Evolutionary conservation across 2,329 filamentous ascomycete species (phyloP).

Genomic region (Fonsecaea pugnacius): DNA sequence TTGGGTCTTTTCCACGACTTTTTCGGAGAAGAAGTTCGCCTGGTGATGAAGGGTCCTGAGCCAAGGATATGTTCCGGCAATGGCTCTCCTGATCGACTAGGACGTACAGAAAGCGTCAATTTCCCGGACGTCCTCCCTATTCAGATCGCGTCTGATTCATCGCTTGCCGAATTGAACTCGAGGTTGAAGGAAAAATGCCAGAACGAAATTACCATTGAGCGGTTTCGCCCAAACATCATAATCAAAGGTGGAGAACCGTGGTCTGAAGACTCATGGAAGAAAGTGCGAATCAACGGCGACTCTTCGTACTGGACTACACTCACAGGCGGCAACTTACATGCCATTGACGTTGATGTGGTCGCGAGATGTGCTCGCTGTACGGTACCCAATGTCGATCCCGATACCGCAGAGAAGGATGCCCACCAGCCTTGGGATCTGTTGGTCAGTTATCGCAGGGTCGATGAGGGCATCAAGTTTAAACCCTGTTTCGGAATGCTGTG

Average conservation of each 20-base stretch:
- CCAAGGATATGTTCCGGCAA: constrained; percentile 61
- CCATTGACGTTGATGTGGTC: constrained; percentile 60
- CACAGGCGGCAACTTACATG: constrained; percentile 17
- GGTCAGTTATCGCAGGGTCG: constrained; percentile 64
- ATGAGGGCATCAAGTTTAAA: constrained; percentile 65
- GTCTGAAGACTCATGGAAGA: constrained; percentile 68
- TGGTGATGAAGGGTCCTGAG: constrained; percentile 66
- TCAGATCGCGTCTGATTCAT: constrained; percentile 60
- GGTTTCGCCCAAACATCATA: constrained; percentile 68
- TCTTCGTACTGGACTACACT: constrained; percentile 26
- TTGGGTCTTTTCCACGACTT: constrained; percentile 61
- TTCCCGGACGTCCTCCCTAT: constrained; percentile 66
- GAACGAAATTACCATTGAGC: constrained; percentile 61
- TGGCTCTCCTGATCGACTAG: constrained; percentile 58
- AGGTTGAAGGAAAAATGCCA: constrained; percentile 52
- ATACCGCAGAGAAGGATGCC: constrained; percentile 63
- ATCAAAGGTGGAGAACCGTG: constrained; percentile 60
- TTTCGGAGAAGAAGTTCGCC: constrained; percentile 55
- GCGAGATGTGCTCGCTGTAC: constrained; percentile 65
- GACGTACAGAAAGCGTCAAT: constrained; percentile 58
- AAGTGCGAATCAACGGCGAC: constrained; percentile 52
- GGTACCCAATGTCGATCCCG: constrained; percentile 68
- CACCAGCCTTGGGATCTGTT: constrained; percentile 66
- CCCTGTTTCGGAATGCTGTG: constrained; percentile 71
- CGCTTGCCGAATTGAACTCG: constrained; percentile 62